Conservation (phyloP, 108 stramenopile species). For the Stephanodiscus triporus region DNA sequence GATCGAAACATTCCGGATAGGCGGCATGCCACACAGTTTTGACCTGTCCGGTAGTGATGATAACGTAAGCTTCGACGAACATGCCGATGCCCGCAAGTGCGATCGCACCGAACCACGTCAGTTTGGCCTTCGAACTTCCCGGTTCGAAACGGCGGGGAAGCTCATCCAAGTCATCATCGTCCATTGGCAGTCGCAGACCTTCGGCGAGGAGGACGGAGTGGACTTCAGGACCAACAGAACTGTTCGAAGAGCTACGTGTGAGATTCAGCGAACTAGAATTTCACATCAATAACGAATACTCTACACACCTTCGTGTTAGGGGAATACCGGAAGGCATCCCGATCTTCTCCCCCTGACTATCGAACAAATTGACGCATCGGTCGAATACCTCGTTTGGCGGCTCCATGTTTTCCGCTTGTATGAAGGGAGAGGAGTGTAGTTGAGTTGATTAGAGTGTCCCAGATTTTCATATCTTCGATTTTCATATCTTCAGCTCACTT, state of each 20-base stretch:
- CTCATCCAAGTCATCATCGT: background rate
- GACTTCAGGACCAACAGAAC: background rate
- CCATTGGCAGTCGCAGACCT: constrained; percentile 2
- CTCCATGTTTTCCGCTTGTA: background rate
- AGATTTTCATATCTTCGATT: too few relatives aligned
- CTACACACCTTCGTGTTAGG: background rate
- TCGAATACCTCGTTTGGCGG: background rate
- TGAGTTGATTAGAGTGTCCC: too few relatives aligned
- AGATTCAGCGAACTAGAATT: background rate
- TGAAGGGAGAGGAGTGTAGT: too few relatives aligned
- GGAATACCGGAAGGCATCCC: background rate
- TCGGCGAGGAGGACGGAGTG: constrained; percentile 24
- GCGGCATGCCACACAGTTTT: constrained; percentile 12
- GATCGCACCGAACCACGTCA: constrained; percentile 26
- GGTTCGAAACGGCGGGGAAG: background rate
- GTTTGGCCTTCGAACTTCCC: constrained; percentile 8
- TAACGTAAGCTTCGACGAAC: constrained; percentile 27
- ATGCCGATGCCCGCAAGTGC: constrained; percentile 19
- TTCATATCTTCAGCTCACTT: too few relatives aligned
- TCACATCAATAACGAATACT: background rate
- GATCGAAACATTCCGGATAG: constrained; percentile 2
- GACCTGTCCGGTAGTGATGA: constrained; percentile 27
- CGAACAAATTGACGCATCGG: background rate
- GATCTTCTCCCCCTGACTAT: background rate
- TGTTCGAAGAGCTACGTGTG: background rate